Percentiles rank a stretch among this genome's conserved stretches.
Conservation (phyloP, 805 yeast species). For the Wickerhamomyces chaumierensis region DNA sequence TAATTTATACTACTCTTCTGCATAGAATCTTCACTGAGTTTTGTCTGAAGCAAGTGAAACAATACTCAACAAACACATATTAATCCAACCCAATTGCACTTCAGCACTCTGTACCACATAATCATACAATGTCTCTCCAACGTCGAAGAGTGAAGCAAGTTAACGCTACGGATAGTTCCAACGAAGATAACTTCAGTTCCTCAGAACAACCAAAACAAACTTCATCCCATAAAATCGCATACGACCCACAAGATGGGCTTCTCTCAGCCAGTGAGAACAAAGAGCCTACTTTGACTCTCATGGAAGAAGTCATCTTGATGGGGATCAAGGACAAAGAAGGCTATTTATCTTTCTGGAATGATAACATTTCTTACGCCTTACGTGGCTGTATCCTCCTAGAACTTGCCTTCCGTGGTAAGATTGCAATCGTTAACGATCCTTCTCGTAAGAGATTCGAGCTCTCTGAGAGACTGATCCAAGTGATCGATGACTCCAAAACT, state of each 20-base stretch:
- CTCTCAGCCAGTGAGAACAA: conserved; percentile 23
- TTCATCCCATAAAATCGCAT: conserved; percentile 57
- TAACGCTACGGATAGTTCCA: conserved; percentile 7
- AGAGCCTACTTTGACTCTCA: conserved; percentile 71
- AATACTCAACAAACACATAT: no score
- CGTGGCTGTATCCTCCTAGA: conserved; percentile 91
- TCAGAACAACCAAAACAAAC: conserved; percentile 10
- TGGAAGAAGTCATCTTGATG: conserved; percentile 92
- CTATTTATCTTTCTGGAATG: conserved; percentile 95
- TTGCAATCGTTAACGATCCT: conserved; percentile 84
- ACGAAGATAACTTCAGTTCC: not conserved
- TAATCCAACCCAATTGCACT: not conserved
- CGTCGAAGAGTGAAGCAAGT: conserved; percentile 58
- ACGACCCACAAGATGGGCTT: conserved; percentile 54
- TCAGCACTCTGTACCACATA: not conserved
- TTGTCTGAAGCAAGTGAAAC: no score
- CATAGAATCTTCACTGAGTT: no score
- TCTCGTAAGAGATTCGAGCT: conserved; percentile 82
- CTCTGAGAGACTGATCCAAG: conserved; percentile 79
- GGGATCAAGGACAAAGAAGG: conserved; percentile 96
- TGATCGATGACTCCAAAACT: conserved; percentile 73
- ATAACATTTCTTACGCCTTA: conserved; percentile 89
- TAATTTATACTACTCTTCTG: no score
- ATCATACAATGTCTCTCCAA: conserved; percentile 25
- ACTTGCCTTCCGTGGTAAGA: conserved; percentile 82